Percentiles rank a stretch among this genome's conserved stretches.
These are phyloP conservation scores for Leavenworthia alabamica DNA, from an alignment of 345 rosid genomes.

Conservation along the genomic window DNA sequence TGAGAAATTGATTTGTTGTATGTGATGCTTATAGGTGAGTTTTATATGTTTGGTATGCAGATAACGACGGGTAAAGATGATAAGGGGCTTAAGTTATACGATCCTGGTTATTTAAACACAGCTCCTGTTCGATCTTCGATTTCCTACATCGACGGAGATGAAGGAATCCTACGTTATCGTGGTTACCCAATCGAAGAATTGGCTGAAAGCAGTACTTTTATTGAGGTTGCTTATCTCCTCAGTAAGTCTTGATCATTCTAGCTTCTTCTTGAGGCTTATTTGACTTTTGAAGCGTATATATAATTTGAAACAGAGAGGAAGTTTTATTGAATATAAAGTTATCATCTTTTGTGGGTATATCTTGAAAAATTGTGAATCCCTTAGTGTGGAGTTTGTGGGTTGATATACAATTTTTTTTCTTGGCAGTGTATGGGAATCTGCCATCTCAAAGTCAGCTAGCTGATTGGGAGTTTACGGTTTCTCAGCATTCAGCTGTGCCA, in stretches of 20 bases:
- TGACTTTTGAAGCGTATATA: neutral
- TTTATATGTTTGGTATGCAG: constrained; percentile 33
- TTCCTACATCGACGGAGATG: constrained; percentile 89
- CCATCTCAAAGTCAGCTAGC: constrained; percentile 76
- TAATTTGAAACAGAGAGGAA: neutral
- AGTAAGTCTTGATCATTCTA: constrained; percentile 15
- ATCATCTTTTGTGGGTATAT: neutral
- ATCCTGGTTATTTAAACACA: constrained; percentile 37
- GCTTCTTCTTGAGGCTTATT: neutral
- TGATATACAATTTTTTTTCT: neutral
- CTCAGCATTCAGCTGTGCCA: constrained; percentile 97
- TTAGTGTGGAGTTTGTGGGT: neutral
- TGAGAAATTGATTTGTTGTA: neutral
- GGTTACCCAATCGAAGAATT: constrained; percentile 32
- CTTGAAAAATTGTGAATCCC: neutral
- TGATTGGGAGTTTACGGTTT: constrained; percentile 90
- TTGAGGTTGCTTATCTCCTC: constrained; percentile 29
- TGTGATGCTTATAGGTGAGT: neutral
- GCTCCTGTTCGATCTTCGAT: constrained; percentile 74
- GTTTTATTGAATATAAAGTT: neutral
- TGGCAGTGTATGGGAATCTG: constrained; percentile 74
- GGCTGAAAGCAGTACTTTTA: constrained; percentile 24
- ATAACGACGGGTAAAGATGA: constrained; percentile 67
- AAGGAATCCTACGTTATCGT: constrained; percentile 39
- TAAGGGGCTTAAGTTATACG: constrained; percentile 78